phyloP scores from a whole-genome alignment of 495 filamentous ascomycete genomes.

The Pyrenula aspistea region DNA sequence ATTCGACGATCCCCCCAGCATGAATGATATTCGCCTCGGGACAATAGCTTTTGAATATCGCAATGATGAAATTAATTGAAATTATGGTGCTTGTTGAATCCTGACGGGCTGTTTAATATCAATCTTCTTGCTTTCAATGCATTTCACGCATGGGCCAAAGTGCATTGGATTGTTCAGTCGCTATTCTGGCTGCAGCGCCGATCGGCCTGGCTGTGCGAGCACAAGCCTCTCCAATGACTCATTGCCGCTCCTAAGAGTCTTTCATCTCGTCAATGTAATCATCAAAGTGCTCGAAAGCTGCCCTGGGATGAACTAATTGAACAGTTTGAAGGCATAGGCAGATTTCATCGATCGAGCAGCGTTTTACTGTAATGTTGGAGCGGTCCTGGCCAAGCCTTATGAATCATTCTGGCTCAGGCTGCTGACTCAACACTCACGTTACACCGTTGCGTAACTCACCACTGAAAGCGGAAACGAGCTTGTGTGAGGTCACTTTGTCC shows the following conservation, averaged over 20 bases:
- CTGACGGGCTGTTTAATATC: slow-evolving; percentile 1
- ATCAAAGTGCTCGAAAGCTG: slow-evolving; percentile 1
- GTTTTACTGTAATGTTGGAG: not conserved
- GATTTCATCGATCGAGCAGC: not conserved
- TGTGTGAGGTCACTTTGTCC: not conserved
- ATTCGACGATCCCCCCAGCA: slow-evolving; percentile 1
- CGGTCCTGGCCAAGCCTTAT: not conserved
- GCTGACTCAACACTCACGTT: not conserved
- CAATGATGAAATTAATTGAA: slow-evolving; percentile 1
- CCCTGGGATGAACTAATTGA: slow-evolving; percentile 1
- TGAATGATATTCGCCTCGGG: not conserved
- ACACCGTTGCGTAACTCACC: not conserved
- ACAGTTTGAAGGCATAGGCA: not conserved
- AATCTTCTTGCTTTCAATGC: not conserved
- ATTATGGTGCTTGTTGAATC: slow-evolving; percentile 1
- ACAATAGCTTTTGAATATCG: not conserved
- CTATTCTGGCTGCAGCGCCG: slow-evolving; percentile 1
- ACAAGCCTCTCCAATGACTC: slow-evolving; percentile 2
- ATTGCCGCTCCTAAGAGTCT: not conserved
- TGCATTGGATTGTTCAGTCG: slow-evolving; percentile 1
- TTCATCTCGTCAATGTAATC: slow-evolving; percentile 2
- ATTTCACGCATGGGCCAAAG: not conserved
- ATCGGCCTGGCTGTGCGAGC: not conserved
- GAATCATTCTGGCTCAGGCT: not conserved
- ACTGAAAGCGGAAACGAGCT: not conserved